These are phyloP conservation scores for Candida sp. DNA, from an alignment of 1,139 yeast species.

Conservation along the genomic window DNA sequence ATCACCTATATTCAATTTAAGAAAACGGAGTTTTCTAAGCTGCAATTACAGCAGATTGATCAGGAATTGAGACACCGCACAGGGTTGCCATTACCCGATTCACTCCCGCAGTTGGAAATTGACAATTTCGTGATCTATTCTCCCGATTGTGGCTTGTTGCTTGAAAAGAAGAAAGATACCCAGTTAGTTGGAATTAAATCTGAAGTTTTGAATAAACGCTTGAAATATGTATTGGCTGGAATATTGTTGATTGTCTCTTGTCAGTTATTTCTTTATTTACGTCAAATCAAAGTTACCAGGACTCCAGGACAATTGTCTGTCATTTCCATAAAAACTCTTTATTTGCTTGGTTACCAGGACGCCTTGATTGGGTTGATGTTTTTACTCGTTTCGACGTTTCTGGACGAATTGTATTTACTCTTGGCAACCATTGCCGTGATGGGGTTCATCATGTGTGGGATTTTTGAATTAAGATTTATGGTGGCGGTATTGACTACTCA, in stretches of 20 bases:
- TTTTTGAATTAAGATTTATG: slow-evolving; percentile 78
- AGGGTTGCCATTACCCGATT: slow-evolving; percentile 65
- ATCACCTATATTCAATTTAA: slow-evolving; percentile 66
- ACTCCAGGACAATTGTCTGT: slow-evolving; percentile 73
- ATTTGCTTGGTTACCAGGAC: slow-evolving; percentile 73
- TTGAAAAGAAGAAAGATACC: slow-evolving; percentile 30
- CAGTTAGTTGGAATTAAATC: slow-evolving; percentile 53
- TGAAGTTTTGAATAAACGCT: slow-evolving; percentile 44
- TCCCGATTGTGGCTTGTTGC: slow-evolving; percentile 78
- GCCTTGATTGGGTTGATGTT: slow-evolving; percentile 64
- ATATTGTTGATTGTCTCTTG: slow-evolving; percentile 39
- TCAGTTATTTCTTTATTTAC: slow-evolving; percentile 32
- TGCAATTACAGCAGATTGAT: slow-evolving; percentile 61
- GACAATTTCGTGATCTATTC: slow-evolving; percentile 65
- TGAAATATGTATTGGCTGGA: slow-evolving; percentile 45
- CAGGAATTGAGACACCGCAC: slow-evolving; percentile 66
- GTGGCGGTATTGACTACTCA: slow-evolving; percentile 70
- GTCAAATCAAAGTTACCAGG: slow-evolving; percentile 67
- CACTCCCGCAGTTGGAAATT: slow-evolving; percentile 54
- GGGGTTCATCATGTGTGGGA: slow-evolving; percentile 65
- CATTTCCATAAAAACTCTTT: slow-evolving; percentile 34
- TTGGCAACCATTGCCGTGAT: slow-evolving; percentile 69
- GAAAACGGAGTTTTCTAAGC: slow-evolving; percentile 49
- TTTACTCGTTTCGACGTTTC: slow-evolving; percentile 54
- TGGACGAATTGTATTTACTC: slow-evolving; percentile 59